Evolutionary conservation across 345 rosid species (phyloP).

Genomic region (Eucalyptus sp.): DNA sequence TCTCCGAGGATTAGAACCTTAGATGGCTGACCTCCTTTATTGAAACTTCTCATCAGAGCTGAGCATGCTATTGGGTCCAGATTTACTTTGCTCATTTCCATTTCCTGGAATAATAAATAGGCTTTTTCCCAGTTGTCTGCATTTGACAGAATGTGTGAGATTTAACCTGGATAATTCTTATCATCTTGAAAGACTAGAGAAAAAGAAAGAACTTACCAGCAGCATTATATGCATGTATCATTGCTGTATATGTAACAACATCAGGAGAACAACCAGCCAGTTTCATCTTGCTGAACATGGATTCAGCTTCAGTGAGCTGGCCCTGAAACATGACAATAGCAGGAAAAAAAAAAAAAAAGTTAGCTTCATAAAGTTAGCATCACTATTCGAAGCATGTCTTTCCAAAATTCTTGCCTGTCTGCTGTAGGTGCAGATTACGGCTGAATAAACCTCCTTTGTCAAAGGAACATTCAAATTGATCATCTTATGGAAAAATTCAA

Average conservation of each 20-base stretch:
- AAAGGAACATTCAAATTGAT: constrained; percentile 36
- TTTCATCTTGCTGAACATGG: constrained; percentile 68
- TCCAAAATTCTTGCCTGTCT: constrained; percentile 47
- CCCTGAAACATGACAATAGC: constrained; percentile 29
- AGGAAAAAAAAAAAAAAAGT: not conserved
- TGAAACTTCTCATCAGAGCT: constrained; percentile 83
- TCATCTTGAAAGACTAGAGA: not conserved
- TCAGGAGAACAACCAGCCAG: constrained; percentile 57
- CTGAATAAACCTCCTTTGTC: constrained; percentile 77
- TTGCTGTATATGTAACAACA: constrained; percentile 66
- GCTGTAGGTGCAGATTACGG: constrained; percentile 61
- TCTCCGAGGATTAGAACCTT: constrained; percentile 61
- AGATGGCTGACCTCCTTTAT: constrained; percentile 58
- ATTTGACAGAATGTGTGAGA: not conserved
- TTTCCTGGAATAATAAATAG: constrained; percentile 55
- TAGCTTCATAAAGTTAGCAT: not conserved
- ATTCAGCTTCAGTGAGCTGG: constrained; percentile 63
- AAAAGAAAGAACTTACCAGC: constrained; percentile 26
- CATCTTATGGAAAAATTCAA: constrained; percentile 63
- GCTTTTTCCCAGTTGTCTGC: constrained; percentile 69
- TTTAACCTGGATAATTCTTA: not conserved
- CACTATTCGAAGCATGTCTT: not conserved
- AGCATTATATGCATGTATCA: constrained; percentile 68
- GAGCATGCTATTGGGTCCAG: constrained; percentile 74
- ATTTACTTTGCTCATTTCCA: constrained; percentile 48